phyloP scores from a whole-genome alignment of 495 filamentous ascomycete species.

The Lentithecium fluviatile region DNA sequence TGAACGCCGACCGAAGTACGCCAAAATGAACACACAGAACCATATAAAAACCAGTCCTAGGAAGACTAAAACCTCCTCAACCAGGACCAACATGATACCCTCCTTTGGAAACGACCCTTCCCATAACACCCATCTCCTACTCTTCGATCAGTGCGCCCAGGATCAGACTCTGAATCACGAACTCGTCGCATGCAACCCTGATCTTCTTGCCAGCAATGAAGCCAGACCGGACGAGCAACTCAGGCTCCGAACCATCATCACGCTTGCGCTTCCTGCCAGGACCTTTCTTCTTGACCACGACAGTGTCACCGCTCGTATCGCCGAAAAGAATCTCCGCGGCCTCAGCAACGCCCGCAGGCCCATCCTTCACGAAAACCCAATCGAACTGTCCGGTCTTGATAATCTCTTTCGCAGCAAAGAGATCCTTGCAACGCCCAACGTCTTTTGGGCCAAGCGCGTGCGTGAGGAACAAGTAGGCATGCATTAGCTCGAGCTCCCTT shows the following conservation, averaged over 20 bases:
- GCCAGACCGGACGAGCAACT: conserved; percentile 33
- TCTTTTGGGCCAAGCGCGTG: conserved; percentile 70
- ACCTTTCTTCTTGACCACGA: conserved; percentile 39
- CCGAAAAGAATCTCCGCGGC: too few relatives aligned
- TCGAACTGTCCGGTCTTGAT: conserved; percentile 61
- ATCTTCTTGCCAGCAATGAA: conserved; percentile 48
- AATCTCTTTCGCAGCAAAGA: conserved; percentile 60
- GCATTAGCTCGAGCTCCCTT: conserved; percentile 55
- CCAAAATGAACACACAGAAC: too few relatives aligned
- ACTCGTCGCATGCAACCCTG: conserved; percentile 75
- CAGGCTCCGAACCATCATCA: conserved; percentile 18
- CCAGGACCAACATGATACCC: too few relatives aligned
- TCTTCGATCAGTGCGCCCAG: conserved; percentile 70
- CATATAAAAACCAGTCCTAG: too few relatives aligned
- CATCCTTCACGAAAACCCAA: conserved; percentile 75
- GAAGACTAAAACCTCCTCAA: too few relatives aligned
- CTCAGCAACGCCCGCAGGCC: conserved; percentile 19
- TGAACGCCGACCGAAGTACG: too few relatives aligned
- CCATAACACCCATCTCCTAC: neutral
- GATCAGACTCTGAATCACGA: conserved; percentile 91
- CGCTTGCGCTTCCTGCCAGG: conserved; percentile 54
- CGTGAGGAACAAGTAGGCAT: conserved; percentile 70
- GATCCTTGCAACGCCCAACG: conserved; percentile 62
- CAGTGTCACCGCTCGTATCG: neutral
- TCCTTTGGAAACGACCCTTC: too few relatives aligned